Percentiles rank a stretch among this genome's conserved stretches.
These are phyloP conservation scores for Mycena leptocephala DNA, from an alignment of 768 basidiomycete genomes.

Conservation along the genomic window DNA sequence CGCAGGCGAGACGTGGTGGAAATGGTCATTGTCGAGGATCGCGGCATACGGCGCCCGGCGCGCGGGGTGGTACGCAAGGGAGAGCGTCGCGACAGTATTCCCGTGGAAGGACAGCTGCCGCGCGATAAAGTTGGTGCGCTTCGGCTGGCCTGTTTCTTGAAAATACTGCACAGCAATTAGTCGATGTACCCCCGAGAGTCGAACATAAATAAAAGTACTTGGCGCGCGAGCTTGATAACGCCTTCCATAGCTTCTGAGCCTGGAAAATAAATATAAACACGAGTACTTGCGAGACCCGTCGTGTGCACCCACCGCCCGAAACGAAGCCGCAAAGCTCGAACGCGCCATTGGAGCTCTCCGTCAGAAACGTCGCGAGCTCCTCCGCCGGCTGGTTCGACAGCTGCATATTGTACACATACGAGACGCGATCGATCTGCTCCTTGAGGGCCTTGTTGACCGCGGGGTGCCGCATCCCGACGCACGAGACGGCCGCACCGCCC, in stretches of 20 bases:
- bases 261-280: conserved; percentile 43
- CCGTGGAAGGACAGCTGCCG: conserved; percentile 89
- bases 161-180: conserved; percentile 67
- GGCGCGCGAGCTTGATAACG: conserved; percentile 86
- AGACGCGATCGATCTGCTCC: conserved; percentile 83
- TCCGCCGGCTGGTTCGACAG: conserved; percentile 88
- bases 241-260: conserved; percentile 94
- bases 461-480: conserved; percentile 83
- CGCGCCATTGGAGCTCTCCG: conserved; percentile 79
- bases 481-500: conserved; percentile 90
- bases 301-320: conserved; percentile 73
- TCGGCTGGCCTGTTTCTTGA: conserved; percentile 76
- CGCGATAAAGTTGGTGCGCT: conserved; percentile 86
- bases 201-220: conserved; percentile 62
- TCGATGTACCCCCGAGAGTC: background rate
- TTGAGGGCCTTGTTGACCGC: conserved; percentile 83
- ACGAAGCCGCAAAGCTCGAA: conserved; percentile 82
- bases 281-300: background rate
- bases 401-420: conserved; percentile 93
- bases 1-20: conserved; percentile 92
- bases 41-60: conserved; percentile 80
- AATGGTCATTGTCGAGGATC: conserved; percentile 76
- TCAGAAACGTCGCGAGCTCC: conserved; percentile 77
- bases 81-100: conserved; percentile 82
- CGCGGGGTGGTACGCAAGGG: conserved; percentile 76